Conservation (phyloP, 805 yeast genomes). For the Debaryomyces hansenii region DNA sequence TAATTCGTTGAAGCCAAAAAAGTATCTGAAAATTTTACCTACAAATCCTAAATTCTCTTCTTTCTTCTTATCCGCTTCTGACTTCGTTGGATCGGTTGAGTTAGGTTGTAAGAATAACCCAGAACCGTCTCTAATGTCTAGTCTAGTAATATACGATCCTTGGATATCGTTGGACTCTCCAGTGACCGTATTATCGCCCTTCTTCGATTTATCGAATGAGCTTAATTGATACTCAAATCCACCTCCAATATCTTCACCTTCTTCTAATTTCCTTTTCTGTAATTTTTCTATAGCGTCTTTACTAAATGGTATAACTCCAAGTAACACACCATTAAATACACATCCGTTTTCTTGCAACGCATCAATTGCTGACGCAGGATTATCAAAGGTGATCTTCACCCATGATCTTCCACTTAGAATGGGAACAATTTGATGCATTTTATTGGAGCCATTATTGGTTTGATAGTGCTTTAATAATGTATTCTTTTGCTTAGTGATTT, state of each 20-base stretch:
- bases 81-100: slow-evolving; percentile 17
- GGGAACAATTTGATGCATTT: slow-evolving; percentile 43
- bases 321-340: slow-evolving; percentile 62
- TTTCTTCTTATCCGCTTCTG: slow-evolving; percentile 18
- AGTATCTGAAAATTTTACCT: slow-evolving; percentile 32
- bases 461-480: slow-evolving; percentile 7
- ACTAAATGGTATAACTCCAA: slow-evolving; percentile 70
- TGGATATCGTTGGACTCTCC: slow-evolving; percentile 8
- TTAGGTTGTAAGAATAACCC: slow-evolving; percentile 32
- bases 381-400: slow-evolving; percentile 86
- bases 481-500: slow-evolving; percentile 23
- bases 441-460: background rate
- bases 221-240: slow-evolving; percentile 8
- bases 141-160: slow-evolving; percentile 23
- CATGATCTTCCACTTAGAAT: slow-evolving; percentile 84
- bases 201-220: background rate
- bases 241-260: slow-evolving; percentile 51
- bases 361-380: slow-evolving; percentile 70
- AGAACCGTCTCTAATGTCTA: slow-evolving; percentile 42
- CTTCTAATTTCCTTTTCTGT: slow-evolving; percentile 42
- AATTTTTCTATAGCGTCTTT: slow-evolving; percentile 62
- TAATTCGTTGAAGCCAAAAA: slow-evolving; percentile 46
- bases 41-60: slow-evolving; percentile 32
- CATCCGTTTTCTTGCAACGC: slow-evolving; percentile 85
- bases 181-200: slow-evolving; percentile 1